Conservation (phyloP, 371 early-diverging fungal genomes). For the Catenaria anguillulae region DNA sequence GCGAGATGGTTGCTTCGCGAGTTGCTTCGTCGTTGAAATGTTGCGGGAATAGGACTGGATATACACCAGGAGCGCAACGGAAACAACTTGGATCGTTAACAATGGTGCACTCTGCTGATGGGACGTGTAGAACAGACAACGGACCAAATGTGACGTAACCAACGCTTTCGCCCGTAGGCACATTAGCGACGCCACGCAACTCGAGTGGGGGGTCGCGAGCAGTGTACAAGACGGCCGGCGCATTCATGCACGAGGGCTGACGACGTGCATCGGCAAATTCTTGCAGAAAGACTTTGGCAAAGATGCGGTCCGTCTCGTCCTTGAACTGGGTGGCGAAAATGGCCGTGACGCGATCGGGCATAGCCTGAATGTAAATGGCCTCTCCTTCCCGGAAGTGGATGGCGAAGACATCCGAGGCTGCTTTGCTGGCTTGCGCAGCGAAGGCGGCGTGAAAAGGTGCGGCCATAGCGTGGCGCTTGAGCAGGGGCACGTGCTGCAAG, state of each 20-base stretch:
- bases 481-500: conserved; percentile 45
- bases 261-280: conserved; percentile 97
- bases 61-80: not conserved
- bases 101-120: not conserved
- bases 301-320: conserved; percentile 87
- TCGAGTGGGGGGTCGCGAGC: conserved; percentile 88
- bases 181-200: conserved; percentile 58
- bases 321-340: conserved; percentile 90
- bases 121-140: not conserved
- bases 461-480: conserved; percentile 84
- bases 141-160: conserved; percentile 92
- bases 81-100: not conserved
- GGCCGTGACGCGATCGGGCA: conserved; percentile 85
- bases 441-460: conserved; percentile 89
- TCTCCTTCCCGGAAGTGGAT: conserved; percentile 86
- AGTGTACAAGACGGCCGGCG: conserved; percentile 88
- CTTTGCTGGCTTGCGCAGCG: conserved; percentile 50
- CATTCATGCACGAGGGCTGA: conserved; percentile 73
- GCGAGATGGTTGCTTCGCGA: conserved; percentile 75
- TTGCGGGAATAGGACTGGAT: conserved; percentile 81
- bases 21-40: conserved; percentile 58
- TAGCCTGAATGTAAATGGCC: conserved; percentile 77
- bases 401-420: conserved; percentile 57
- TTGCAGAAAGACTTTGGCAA: conserved; percentile 94
- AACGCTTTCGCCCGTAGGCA: conserved; percentile 53